Evolutionary conservation across 2,329 filamentous ascomycete species (phyloP).

Genomic region (Torrubiella hemipterigena): DNA sequence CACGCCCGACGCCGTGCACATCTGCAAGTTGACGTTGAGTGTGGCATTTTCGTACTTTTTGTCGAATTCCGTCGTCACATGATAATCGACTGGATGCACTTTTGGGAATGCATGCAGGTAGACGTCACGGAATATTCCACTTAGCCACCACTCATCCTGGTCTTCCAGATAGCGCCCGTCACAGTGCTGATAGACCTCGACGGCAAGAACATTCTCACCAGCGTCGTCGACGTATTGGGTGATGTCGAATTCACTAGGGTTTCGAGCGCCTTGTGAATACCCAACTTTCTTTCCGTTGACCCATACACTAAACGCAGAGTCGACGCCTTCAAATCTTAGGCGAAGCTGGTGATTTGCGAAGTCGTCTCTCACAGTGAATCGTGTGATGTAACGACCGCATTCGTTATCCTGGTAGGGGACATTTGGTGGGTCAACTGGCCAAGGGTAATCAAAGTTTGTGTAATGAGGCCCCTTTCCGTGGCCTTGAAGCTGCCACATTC

Average conservation of each 20-base stretch:
- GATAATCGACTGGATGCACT: constrained; percentile 42
- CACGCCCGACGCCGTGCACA: constrained; percentile 22
- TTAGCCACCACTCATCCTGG: constrained; percentile 59
- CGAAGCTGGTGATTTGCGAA: constrained; percentile 43
- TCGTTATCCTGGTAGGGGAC: constrained; percentile 54
- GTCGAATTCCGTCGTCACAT: constrained; percentile 43
- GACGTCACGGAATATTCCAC: constrained; percentile 58
- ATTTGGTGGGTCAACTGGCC: constrained; percentile 54
- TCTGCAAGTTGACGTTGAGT: constrained; percentile 31
- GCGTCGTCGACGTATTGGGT: constrained; percentile 33
- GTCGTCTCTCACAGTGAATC: constrained; percentile 37
- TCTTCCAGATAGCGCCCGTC: constrained; percentile 65
- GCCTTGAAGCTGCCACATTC: constrained; percentile 61
- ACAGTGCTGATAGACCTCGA: constrained; percentile 61
- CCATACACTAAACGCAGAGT: constrained; percentile 60
- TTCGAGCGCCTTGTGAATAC: constrained; percentile 61
- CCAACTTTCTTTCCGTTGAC: constrained; percentile 57
- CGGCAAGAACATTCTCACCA: constrained; percentile 43
- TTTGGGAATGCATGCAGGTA: constrained; percentile 49
- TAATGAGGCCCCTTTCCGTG: constrained; percentile 54
- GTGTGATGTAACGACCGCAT: constrained; percentile 48
- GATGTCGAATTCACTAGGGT: constrained; percentile 63
- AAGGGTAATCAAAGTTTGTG: constrained; percentile 57
- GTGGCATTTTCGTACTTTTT: constrained; percentile 39
- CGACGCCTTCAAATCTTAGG: constrained; percentile 65